phyloP scores from a whole-genome alignment of 2,329 filamentous ascomycete species.

The Colletotrichum australisinense region DNA sequence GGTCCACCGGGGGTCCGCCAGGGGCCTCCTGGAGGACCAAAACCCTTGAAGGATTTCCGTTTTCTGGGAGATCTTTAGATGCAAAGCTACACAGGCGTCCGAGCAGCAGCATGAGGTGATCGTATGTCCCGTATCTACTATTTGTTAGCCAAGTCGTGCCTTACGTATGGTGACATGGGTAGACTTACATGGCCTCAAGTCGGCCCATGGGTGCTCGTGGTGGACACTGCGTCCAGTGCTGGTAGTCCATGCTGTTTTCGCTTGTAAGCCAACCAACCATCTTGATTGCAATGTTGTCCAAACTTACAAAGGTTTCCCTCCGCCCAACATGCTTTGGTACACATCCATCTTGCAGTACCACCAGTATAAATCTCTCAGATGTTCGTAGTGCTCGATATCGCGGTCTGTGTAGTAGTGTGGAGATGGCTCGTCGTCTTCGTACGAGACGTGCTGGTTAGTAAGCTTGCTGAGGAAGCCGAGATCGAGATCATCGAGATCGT shows the following conservation, averaged over 20 bases:
- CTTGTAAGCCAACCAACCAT: not conserved
- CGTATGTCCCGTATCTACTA: constrained; percentile 83
- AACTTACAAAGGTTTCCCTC: constrained; percentile 85
- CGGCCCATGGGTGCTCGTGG: constrained; percentile 84
- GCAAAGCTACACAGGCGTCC: constrained; percentile 84
- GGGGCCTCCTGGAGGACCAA: constrained; percentile 51
- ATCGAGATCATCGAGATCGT: constrained; percentile 54
- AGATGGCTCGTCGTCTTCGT: constrained; percentile 34
- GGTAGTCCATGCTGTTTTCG: constrained; percentile 78
- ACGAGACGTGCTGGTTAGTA: constrained; percentile 50
- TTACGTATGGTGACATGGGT: not conserved
- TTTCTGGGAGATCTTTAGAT: constrained; percentile 83
- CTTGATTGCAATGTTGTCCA: not conserved
- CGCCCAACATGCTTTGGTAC: constrained; percentile 90
- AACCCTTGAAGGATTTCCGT: constrained; percentile 70
- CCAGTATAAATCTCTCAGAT: constrained; percentile 90
- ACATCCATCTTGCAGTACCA: constrained; percentile 96
- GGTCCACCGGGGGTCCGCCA: constrained; percentile 52
- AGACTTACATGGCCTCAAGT: constrained; percentile 75
- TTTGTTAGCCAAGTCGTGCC: constrained; percentile 39
- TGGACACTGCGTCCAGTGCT: constrained; percentile 86
- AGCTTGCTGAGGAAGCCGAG: constrained; percentile 54
- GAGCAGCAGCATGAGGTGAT: constrained; percentile 86
- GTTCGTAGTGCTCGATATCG: constrained; percentile 84
- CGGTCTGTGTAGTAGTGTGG: constrained; percentile 56